Conservation (phyloP, 805 yeast genomes). For the Barnettozyma wickerhamii region DNA sequence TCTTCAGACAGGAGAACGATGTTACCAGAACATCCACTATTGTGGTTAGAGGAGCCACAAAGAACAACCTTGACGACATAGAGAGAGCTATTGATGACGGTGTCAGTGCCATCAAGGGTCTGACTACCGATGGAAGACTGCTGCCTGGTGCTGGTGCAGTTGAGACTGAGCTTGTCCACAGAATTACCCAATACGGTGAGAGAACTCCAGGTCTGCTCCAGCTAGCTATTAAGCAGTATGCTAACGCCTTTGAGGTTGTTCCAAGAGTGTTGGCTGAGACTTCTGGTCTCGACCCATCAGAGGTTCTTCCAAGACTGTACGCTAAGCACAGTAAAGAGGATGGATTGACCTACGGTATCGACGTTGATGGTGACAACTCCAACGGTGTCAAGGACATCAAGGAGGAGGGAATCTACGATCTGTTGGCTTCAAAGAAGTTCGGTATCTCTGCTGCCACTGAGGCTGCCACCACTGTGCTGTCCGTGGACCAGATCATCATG, state of each 20-base stretch:
- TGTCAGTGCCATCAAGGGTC: slow-evolving; percentile 84
- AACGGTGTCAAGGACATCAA: slow-evolving; percentile 71
- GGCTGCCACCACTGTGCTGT: slow-evolving; percentile 84
- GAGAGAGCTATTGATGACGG: slow-evolving; percentile 98
- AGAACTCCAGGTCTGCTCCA: slow-evolving; percentile 90
- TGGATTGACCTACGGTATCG: slow-evolving; percentile 53
- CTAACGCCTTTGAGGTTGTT: slow-evolving; percentile 89
- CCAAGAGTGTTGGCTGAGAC: slow-evolving; percentile 94
- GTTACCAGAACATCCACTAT: slow-evolving; percentile 85
- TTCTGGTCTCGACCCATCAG: slow-evolving; percentile 87
- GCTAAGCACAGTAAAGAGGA: slow-evolving; percentile 69
- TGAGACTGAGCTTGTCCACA: slow-evolving; percentile 81
- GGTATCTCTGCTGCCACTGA: slow-evolving; percentile 95
- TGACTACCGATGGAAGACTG: slow-evolving; percentile 74
- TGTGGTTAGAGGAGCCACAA: slow-evolving; percentile 94
- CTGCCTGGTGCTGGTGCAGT: slow-evolving; percentile 96
- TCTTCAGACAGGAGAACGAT: slow-evolving; percentile 71
- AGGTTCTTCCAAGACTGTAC: slow-evolving; percentile 82
- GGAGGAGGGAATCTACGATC: slow-evolving; percentile 69
- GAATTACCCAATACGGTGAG: slow-evolving; percentile 83
- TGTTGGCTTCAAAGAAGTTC: slow-evolving; percentile 72
- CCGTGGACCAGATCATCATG: slow-evolving; percentile 97
- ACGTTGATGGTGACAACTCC: slow-evolving; percentile 69
- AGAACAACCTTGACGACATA: slow-evolving; percentile 86
- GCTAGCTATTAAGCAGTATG: slow-evolving; percentile 90